Conservation (phyloP, 2,329 filamentous ascomycete genomes). For the Talaromyces sp. region DNA sequence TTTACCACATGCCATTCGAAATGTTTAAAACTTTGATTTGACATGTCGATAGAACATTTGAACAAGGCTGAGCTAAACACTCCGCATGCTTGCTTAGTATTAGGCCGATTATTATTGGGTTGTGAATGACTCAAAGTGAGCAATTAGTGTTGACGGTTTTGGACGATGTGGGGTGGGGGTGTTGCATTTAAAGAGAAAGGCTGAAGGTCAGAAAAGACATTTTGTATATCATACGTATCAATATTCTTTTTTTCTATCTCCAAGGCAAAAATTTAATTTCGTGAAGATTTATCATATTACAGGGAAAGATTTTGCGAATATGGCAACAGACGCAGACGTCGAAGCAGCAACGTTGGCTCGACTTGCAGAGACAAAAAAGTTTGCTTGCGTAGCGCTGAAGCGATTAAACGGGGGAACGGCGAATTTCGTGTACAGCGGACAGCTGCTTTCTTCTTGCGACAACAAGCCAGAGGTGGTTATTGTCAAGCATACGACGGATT, state of each 20-base stretch:
- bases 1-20: too few relatives aligned
- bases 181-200: too few relatives aligned
- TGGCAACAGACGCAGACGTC: constrained; percentile 7
- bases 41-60: too few relatives aligned
- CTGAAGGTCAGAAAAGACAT: too few relatives aligned
- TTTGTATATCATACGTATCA: background rate
- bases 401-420: constrained; percentile 8
- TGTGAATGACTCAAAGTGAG: background rate
- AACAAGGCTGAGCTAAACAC: background rate
- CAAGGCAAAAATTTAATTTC: too few relatives aligned
- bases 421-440: constrained; percentile 7
- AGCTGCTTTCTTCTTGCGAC: background rate
- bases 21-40: too few relatives aligned
- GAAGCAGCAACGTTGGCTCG: background rate
- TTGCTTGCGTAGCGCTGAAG: background rate
- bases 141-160: background rate
- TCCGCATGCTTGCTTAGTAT: too few relatives aligned
- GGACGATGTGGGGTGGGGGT: too few relatives aligned
- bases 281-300: background rate
- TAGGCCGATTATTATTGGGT: too few relatives aligned
- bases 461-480: background rate
- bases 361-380: background rate
- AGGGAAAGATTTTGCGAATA: background rate
- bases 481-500: constrained; percentile 9
- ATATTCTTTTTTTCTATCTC: too few relatives aligned